These are phyloP conservation scores for Helichrysum umbraculigerum DNA, from an alignment of 129 eudicot species.

Conservation along the genomic window DNA sequence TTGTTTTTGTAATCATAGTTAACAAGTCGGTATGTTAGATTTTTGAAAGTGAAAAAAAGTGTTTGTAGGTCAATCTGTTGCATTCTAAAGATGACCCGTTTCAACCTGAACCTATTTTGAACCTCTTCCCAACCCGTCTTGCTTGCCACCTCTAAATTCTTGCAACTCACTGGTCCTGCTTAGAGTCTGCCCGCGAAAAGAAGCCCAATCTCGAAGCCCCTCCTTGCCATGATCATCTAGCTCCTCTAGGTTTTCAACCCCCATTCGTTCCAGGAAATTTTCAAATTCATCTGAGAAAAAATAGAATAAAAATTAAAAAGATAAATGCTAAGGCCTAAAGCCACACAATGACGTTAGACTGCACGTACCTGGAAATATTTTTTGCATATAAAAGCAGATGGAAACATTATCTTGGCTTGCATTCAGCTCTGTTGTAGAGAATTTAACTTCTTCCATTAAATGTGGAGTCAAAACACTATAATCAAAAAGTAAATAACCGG, in stretches of 20 bases:
- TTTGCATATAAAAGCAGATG: constrained; percentile 80
- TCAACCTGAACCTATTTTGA: not conserved
- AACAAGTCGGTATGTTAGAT: not conserved
- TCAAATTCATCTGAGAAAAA: constrained; percentile 70
- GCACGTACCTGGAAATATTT: constrained; percentile 79
- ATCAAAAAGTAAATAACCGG: constrained; percentile 15
- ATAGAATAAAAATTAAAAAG: not conserved
- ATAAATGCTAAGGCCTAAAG: not conserved
- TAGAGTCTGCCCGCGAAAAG: constrained; percentile 89
- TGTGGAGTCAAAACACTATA: constrained; percentile 95
- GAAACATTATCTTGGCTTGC: constrained; percentile 68
- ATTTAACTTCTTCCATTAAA: constrained; percentile 83
- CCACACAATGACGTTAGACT: not conserved
- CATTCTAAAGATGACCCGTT: not conserved
- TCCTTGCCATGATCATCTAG: constrained; percentile 44
- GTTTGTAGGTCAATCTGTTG: not conserved
- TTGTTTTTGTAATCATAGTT: not conserved
- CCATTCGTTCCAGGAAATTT: constrained; percentile 77
- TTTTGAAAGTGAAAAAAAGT: not conserved
- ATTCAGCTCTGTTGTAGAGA: constrained; percentile 76
- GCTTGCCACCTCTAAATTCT: not conserved
- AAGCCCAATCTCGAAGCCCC: constrained; percentile 89
- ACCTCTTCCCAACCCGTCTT: constrained; percentile 5
- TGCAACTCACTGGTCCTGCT: constrained; percentile 75
- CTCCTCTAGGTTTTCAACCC: constrained; percentile 44